These are phyloP conservation scores for Boletellus ananas DNA, from an alignment of 768 basidiomycete genomes.

Conservation along the genomic window DNA sequence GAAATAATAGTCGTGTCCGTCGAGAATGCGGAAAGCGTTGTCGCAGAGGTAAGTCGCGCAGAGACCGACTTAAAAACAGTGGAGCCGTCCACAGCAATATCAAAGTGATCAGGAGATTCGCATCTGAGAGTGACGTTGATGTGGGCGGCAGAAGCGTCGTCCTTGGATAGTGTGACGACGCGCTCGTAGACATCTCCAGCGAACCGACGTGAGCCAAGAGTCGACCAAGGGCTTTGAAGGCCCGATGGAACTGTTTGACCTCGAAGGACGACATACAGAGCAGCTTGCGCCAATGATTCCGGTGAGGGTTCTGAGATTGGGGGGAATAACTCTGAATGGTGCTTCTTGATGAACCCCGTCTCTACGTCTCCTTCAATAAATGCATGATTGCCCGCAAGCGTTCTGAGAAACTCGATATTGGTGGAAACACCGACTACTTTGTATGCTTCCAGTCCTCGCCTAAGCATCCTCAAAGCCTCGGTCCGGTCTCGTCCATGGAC, in stretches of 20 bases:
- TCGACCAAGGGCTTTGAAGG: conserved; percentile 59
- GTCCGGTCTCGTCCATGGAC: conserved; percentile 81
- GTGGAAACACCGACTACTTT: conserved; percentile 89
- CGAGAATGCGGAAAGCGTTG: conserved; percentile 49
- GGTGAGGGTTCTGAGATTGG: conserved; percentile 53
- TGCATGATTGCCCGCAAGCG: conserved; percentile 69
- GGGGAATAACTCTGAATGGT: conserved; percentile 79
- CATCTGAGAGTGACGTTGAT: conserved; percentile 41
- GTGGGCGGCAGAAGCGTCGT: conserved; percentile 38
- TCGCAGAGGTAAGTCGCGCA: conserved; percentile 52
- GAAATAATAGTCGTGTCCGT: conserved; percentile 69
- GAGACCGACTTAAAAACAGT: conserved; percentile 47
- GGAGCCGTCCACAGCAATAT: conserved; percentile 44
- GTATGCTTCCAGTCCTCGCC: conserved; percentile 82
- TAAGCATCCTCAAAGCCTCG: conserved; percentile 77
- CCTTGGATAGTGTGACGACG: conserved; percentile 57
- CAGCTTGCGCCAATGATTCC: conserved; percentile 72
- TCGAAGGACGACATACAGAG: conserved; percentile 68
- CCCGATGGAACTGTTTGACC: conserved; percentile 40
- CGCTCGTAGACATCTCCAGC: conserved; percentile 69
- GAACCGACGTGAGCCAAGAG: conserved; percentile 72
- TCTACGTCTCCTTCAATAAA: conserved; percentile 82
- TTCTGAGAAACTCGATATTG: conserved; percentile 84
- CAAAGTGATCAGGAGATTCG: conserved; percentile 43
- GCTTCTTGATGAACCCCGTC: conserved; percentile 93